Base-by-base conservation (phyloP, 1,284 basidiomycete genomes). In the Trametes sp. region DNA sequence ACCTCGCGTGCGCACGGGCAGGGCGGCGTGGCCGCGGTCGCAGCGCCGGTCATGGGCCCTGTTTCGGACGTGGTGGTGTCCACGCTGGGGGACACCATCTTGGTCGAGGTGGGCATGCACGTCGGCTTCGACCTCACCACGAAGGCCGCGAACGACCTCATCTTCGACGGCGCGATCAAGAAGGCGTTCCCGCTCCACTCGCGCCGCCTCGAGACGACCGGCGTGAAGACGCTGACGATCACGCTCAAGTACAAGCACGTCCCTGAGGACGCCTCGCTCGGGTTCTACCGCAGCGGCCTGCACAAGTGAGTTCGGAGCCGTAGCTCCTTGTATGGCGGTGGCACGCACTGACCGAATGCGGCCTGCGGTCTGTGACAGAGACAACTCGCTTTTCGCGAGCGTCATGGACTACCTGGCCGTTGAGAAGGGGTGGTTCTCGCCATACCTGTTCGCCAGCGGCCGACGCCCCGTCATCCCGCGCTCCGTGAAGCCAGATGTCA, bases 371-470 rank as follows among this genome's bases (percentile, higher is more conserved):
- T 38, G n/a, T 33, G 38, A 16, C 53, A 86, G 85, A 61, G 84
- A 88, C 68, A 69, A 72, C 19, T 84, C 82, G 8, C 73, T 88
- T 19, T 87, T 88, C 66, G 75, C 86, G 28, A 78, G 78, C n/a
- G 84, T 89, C n/a, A 86, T 83, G 68, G 86, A 87, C 62, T 89
- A 88, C 65, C 74, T 89, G 57, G 81, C 86, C 0, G 76, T 84
- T 4, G 83, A 87, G 73, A 88, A 88, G 70, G 87, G 86, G 14
- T 88, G 87, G 87, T 87, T 88, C 74, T 85, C 82, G 26, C 85
- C 88, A 0, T 88, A 88, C 70, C 77, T 89, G 0, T 89, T 87
- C 68, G 86, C 87, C 4, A 88, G 85, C 62, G 81, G 80, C 9
- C 79, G 85, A 19, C 74, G 86, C 56, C 87, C 87, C 2, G 79